These are phyloP conservation scores for Phytophthora ramorum DNA, from an alignment of 352 stramenopile genomes.

Conservation along the genomic window DNA sequence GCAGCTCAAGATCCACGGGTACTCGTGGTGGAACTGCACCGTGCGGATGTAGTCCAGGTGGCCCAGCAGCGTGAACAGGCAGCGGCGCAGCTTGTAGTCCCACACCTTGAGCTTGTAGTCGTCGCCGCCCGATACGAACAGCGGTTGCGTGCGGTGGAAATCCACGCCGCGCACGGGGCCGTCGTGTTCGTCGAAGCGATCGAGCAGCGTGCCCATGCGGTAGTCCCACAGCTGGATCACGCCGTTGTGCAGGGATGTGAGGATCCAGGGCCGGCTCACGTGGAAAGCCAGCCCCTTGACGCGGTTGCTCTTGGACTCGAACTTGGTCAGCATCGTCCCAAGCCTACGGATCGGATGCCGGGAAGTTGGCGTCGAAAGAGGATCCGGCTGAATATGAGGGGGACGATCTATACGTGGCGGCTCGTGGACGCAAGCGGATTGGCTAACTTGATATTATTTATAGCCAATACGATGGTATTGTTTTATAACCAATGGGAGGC, in stretches of 20 bases:
- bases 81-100: conserved; percentile 99
- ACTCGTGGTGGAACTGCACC: conserved; percentile 99
- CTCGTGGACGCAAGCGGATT: conserved; percentile 2
- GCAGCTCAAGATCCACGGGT: conserved; percentile 98
- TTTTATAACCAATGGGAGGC: conserved; percentile 2
- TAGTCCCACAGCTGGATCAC: conserved; percentile 99
- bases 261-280: conserved; percentile 98
- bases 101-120: conserved; percentile 99
- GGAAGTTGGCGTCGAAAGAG: neutral
- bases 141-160: conserved; percentile 97
- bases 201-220: conserved; percentile 98
- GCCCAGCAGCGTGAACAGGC: conserved; percentile 98
- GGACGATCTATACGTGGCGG: conserved; percentile 27
- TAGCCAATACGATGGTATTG: too few relatives aligned
- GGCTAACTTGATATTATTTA: neutral
- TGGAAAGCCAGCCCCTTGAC: conserved; percentile 99
- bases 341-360: neutral
- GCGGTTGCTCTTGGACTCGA: conserved; percentile 99
- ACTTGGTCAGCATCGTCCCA: conserved; percentile 97
- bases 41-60: conserved; percentile 99
- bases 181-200: conserved; percentile 99
- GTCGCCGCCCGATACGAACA: conserved; percentile 99
- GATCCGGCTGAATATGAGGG: conserved; percentile 15
- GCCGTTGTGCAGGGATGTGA: conserved; percentile 99
- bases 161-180: conserved; percentile 98